phyloP scores from a whole-genome alignment of 2,329 filamentous ascomycete genomes.

The Colletotrichum echinochloae region DNA sequence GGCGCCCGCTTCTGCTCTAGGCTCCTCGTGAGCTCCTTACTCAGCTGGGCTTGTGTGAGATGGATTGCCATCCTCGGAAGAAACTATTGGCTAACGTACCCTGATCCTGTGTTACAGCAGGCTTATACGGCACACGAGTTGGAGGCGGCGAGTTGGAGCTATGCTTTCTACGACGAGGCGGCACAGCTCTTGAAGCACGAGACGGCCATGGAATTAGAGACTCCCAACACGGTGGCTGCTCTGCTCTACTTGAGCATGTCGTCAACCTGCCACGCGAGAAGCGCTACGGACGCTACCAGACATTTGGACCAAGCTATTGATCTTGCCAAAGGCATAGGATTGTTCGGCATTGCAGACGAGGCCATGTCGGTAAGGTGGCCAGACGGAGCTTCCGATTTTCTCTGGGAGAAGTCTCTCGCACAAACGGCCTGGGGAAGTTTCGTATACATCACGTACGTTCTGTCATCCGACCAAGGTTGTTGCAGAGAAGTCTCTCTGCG shows the following conservation, averaged over 20 bases:
- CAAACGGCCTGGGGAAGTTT: constrained; percentile 34
- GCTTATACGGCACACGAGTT: constrained; percentile 9
- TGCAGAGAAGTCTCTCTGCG: neutral
- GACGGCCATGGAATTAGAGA: neutral
- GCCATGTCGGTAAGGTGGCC: neutral
- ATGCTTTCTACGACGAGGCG: constrained; percentile 23
- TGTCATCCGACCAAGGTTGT: neutral
- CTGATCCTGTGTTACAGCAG: constrained; percentile 15
- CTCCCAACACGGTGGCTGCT: constrained; percentile 12
- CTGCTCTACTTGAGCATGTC: constrained; percentile 30
- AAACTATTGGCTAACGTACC: neutral
- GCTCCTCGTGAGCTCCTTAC: constrained; percentile 44
- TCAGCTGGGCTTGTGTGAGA: constrained; percentile 31
- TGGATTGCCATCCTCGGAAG: neutral
- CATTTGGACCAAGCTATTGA: constrained; percentile 23
- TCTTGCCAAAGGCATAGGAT: constrained; percentile 10
- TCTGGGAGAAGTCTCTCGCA: neutral
- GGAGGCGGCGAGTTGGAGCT: constrained; percentile 11
- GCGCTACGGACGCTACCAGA: neutral
- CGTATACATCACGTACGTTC: constrained; percentile 32
- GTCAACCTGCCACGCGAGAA: constrained; percentile 20
- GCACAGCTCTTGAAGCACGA: neutral
- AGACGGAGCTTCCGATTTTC: neutral
- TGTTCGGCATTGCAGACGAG: constrained; percentile 12
- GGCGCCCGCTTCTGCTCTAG: constrained; percentile 45